A percentile compares a stretch with the other conserved stretches of the same genome.
Evolutionary conservation across 805 yeast genomes (phyloP).

Genomic region (Hanseniaspora lindneri): DNA sequence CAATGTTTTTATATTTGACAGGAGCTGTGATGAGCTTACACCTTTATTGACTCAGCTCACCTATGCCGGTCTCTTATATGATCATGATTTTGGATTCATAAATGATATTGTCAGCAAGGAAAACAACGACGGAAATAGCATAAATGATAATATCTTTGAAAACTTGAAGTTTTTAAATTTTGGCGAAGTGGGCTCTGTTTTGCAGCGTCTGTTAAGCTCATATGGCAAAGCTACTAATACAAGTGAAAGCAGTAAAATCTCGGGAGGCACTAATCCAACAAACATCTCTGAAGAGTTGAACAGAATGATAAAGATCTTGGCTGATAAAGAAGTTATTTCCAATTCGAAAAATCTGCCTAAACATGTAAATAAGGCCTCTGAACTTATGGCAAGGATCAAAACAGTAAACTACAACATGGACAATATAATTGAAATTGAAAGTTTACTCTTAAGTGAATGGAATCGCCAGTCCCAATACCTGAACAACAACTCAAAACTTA

Average conservation of each 20-base stretch:
- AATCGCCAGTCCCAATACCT: constrained; percentile 7
- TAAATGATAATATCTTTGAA: constrained; percentile 13
- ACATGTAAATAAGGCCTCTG: constrained; percentile 27
- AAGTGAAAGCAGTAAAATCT: too few relatives aligned
- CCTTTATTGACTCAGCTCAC: constrained; percentile 66
- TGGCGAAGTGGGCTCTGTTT: constrained; percentile 60
- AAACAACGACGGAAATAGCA: constrained; percentile 27
- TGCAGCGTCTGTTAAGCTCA: constrained; percentile 42
- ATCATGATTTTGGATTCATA: constrained; percentile 42
- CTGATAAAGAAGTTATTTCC: constrained; percentile 13
- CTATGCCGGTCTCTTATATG: constrained; percentile 73
- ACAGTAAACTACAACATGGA: not conserved
- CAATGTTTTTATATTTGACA: constrained; percentile 67
- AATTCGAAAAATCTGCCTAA: constrained; percentile 12
- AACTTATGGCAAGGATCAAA: constrained; percentile 15
- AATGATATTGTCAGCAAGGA: constrained; percentile 27
- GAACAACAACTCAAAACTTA: constrained; percentile 6
- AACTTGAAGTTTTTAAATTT: constrained; percentile 57
- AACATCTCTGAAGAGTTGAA: constrained; percentile 3
- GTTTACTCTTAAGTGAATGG: constrained; percentile 14
- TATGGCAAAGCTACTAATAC: constrained; percentile 14
- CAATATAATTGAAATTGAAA: constrained; percentile 11
- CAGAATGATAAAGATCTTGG: constrained; percentile 9
- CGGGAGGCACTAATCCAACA: not conserved
- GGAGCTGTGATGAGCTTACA: constrained; percentile 63